Evolutionary conservation across 352 stramenopile species (phyloP), one percentile per base, ranked within the genome.

Genomic region (Pythium insidiosum): DNA sequence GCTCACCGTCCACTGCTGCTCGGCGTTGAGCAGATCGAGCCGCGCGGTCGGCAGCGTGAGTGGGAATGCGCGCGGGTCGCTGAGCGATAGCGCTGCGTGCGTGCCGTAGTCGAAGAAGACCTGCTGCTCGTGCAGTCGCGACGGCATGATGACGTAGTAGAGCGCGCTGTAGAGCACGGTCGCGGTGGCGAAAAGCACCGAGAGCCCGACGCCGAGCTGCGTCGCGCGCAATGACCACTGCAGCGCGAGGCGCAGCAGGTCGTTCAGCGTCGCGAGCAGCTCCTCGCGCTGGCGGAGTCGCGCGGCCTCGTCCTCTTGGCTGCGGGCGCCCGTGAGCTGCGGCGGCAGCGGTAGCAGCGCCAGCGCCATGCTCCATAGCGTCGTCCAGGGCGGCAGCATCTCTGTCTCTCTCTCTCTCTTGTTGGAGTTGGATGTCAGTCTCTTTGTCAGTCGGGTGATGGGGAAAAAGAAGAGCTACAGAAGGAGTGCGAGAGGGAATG

Each of bases 121-220:
- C 15, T 85, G 59, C 34, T 88, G 79, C 41, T 91, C 75, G 42
- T 88, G 75, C 38, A 84, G 73, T 18, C 77, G 64, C 40, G 75
- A 75, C 11, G 79, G 79, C 49, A 92, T 89, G 25, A 92, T 53
- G 18, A 87, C 36, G 49, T 80, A 84, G 68, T 92, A 92, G 9
- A 92, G 47, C 41, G 77, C 22, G 5, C 48, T 61, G 45, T 92
- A 92, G 34, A 92, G 53, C 38, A 84, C 22, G 3, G 76, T 72
- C 20, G 79, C 79, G 13, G 60, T 66, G 13, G 39, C 54, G 25
- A 92, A 63, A 19, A 92, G 61, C 20, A 73, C 31, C 4, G 60
- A 60, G 16, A 81, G 34, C 13, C 28, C 72, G 2, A 53, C 38
- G 24, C 39, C 5, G 20, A 67, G 42, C 55, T 75, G 63, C 6